phyloP scores from a whole-genome alignment of 176 grass and related monocot species.

The Aegilops bicornis region DNA sequence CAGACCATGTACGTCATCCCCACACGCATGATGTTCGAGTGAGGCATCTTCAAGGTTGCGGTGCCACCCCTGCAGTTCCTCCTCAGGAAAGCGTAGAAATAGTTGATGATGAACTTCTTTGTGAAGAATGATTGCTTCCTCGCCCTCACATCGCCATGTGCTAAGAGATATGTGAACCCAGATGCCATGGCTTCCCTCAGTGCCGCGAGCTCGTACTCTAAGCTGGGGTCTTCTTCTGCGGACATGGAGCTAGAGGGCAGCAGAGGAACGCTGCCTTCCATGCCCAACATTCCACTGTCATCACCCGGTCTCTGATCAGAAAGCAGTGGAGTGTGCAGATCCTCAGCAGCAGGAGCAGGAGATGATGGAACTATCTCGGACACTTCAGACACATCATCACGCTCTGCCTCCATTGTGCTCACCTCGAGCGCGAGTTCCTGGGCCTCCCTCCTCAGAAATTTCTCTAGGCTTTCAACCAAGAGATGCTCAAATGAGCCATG shows the following conservation, averaged over 20 bases:
- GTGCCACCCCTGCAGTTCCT: conserved; percentile 95
- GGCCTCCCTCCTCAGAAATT: conserved; percentile 79
- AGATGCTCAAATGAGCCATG: conserved; percentile 76
- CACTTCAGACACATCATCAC: conserved; percentile 48
- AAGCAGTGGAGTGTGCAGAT: conserved; percentile 72
- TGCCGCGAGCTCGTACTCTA: conserved; percentile 83
- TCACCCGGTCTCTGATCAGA: conserved; percentile 45
- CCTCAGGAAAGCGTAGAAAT: conserved; percentile 92
- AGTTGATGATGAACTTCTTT: conserved; percentile 95
- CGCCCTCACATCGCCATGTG: conserved; percentile 80
- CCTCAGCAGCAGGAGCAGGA: conserved; percentile 38
- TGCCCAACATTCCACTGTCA: not conserved
- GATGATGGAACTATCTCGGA: conserved; percentile 34
- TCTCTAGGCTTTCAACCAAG: conserved; percentile 78
- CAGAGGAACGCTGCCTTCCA: conserved; percentile 28
- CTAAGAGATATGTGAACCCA: conserved; percentile 91
- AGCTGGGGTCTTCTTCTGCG: conserved; percentile 70
- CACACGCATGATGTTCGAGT: conserved; percentile 90
- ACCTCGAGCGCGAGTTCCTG: conserved; percentile 67
- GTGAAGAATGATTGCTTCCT: conserved; percentile 88
- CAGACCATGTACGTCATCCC: conserved; percentile 98
- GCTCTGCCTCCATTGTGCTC: conserved; percentile 48
- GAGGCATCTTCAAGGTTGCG: conserved; percentile 78
- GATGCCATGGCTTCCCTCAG: conserved; percentile 84
- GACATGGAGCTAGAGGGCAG: conserved; percentile 53